Percentiles rank a stretch among this genome's conserved stretches.
Conservation (phyloP, 2,329 filamentous ascomycete genomes). For the Phyllosticta ampelicida region DNA sequence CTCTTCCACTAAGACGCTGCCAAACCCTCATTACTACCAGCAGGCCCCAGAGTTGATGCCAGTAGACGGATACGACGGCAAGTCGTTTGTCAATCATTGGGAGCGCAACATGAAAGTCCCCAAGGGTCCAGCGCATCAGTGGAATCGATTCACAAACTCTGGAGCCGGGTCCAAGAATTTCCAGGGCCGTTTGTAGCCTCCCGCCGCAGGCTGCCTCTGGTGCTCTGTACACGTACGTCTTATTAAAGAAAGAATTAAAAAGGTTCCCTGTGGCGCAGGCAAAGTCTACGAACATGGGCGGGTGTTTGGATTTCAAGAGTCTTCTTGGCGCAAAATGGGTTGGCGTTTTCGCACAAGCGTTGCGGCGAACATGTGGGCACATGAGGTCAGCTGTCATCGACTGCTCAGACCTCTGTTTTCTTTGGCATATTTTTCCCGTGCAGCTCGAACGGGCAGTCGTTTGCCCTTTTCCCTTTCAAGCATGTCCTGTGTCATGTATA, state of each 20-base stretch:
- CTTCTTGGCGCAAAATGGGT: background rate
- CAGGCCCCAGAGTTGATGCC: background rate
- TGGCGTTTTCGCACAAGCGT: background rate
- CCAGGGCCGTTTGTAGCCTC: background rate
- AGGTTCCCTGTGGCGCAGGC: background rate
- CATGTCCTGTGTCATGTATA: too few relatives aligned
- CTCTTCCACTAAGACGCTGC: background rate
- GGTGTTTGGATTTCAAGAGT: background rate
- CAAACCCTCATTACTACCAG: background rate
- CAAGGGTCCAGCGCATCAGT: background rate
- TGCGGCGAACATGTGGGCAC: background rate
- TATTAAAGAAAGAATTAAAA: too few relatives aligned
- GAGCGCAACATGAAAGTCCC: background rate
- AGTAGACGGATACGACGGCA: background rate
- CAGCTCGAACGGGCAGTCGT: too few relatives aligned
- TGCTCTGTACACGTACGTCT: background rate
- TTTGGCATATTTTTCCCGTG: too few relatives aligned
- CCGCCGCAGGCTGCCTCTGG: background rate
- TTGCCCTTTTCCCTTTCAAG: too few relatives aligned
- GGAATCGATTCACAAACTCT: background rate
- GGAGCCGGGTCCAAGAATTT: background rate
- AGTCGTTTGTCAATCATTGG: background rate
- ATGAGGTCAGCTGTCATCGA: background rate
- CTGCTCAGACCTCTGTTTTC: too few relatives aligned
- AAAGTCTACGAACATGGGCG: background rate